Evolutionary conservation across 805 yeast species (phyloP).

Genomic region (Tetrapisispora iriomotensis): DNA sequence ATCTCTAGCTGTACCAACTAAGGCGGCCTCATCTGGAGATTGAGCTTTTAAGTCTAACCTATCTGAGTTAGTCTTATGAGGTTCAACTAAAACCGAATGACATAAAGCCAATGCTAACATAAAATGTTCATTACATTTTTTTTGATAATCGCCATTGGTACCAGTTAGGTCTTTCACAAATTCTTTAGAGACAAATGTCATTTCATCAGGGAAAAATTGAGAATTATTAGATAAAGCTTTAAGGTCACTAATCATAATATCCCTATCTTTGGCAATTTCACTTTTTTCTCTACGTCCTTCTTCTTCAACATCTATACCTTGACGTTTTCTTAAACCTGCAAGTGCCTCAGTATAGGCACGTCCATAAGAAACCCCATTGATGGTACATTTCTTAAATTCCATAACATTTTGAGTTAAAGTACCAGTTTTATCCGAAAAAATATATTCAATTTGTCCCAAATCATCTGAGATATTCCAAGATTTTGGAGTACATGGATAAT

Average conservation of each 20-base stretch:
- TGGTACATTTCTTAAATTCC: conserved; percentile 78
- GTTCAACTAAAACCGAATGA: conserved; percentile 68
- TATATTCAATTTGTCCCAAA: conserved; percentile 76
- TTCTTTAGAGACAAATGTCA: conserved; percentile 61
- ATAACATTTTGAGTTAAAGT: conserved; percentile 75
- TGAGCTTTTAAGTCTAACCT: conserved; percentile 60
- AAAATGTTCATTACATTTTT: conserved; percentile 56
- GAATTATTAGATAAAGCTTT: conserved; percentile 31
- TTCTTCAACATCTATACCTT: conserved; percentile 63
- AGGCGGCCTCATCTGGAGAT: conserved; percentile 83
- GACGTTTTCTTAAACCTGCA: conserved; percentile 68
- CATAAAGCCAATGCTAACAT: conserved; percentile 70
- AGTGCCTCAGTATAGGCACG: conserved; percentile 76
- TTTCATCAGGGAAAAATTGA: conserved; percentile 44
- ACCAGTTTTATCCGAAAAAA: conserved; percentile 79
- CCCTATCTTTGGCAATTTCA: conserved; percentile 47
- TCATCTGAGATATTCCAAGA: conserved; percentile 84
- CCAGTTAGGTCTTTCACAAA: conserved; percentile 54
- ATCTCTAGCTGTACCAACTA: conserved; percentile 75
- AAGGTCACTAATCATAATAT: conserved; percentile 44
- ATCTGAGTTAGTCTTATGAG: conserved; percentile 48
- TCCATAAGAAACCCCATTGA: conserved; percentile 65
- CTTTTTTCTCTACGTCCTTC: conserved; percentile 44
- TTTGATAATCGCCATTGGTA: conserved; percentile 36
- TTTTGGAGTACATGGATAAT: conserved; percentile 77